Conservation (phyloP, 2,329 filamentous ascomycete species). For the Graphilbum fragrans region DNA sequence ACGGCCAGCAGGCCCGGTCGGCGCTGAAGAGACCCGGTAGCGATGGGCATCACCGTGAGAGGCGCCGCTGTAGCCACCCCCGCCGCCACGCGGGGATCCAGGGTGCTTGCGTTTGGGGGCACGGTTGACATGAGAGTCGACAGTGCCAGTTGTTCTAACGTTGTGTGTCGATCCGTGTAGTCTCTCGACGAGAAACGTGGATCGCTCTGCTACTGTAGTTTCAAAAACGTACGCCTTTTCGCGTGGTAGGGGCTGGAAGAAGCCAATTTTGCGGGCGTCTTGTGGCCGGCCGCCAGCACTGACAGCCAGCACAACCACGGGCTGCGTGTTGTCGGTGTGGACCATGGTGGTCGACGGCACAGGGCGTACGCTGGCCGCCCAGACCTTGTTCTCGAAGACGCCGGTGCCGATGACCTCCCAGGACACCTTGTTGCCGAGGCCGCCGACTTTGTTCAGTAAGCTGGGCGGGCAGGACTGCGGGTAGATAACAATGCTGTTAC, state of each 20-base stretch:
- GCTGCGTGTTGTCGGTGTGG: conserved; percentile 68
- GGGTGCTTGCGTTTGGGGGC: too few relatives aligned
- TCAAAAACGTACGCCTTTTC: conserved; percentile 68
- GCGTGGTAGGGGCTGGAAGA: conserved; percentile 66
- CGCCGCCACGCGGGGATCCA: not conserved
- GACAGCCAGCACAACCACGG: conserved; percentile 73
- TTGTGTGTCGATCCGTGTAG: too few relatives aligned
- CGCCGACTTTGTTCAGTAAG: conserved; percentile 74
- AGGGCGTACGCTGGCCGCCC: conserved; percentile 73
- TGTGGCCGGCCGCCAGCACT: conserved; percentile 63
- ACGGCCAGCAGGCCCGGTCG: not conserved
- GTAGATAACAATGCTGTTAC: conserved; percentile 84
- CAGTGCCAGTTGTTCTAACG: too few relatives aligned
- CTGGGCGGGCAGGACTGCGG: conserved; percentile 59
- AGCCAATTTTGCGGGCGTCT: conserved; percentile 69
- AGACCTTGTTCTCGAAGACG: conserved; percentile 66
- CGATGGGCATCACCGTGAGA: not conserved
- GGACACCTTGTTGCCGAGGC: conserved; percentile 67
- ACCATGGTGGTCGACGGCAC: conserved; percentile 47
- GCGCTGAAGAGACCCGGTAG: not conserved
- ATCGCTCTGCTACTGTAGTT: conserved; percentile 76
- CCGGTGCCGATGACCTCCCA: conserved; percentile 77
- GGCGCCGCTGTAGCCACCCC: not conserved
- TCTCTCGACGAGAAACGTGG: conserved; percentile 70
- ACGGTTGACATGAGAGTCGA: not conserved